Evolutionary conservation across 2,329 filamentous ascomycete genomes (phyloP), one percentile per base, ranked within the genome.

Genomic region (Ceratocystis albifundus): DNA sequence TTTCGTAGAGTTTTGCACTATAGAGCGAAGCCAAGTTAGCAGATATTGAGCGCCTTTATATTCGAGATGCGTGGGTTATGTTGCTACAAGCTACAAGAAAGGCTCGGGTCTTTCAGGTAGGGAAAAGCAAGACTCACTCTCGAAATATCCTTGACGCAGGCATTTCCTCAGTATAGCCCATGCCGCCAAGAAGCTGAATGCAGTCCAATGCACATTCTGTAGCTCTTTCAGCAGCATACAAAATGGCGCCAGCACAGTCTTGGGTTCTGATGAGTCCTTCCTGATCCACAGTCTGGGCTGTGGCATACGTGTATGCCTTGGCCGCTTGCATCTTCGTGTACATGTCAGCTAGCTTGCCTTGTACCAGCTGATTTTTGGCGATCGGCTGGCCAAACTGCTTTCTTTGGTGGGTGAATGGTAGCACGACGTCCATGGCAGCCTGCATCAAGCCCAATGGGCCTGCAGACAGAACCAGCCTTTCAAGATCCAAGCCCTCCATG

Each of bases 131-230:
- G 65, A 77, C 80, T 78, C 71, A 83, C 80, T 87, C 84, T 72
- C 94, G 78, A 71, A 97, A 76, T 70, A 97, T 81, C 70, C 93
- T 81, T 25, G 92, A 95, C 0, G 90, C 92, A 0, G 90, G 87
- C 78, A 97, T 90, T 77, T 99, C 94, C 75, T 96, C 96, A 71
- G 96, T 85, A 73, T 97, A 97, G 2, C 93, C 93, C 84, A 93
- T 97, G 0, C 93, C 94, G 20, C 94, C 94, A 73, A 99, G 83
- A 68, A 96, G 81, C 76, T 99, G 94, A 68, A 97, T 89, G 59
- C 88, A 89, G 76, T 96, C 92, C 36, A 96, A 81, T 0, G 90
- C 83, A 68, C 86, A 89, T 77, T 96, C 90, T 0, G 89, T 95
- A 10, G 92, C 93, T 44, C 91, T 79, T 78, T 97, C 93, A 0